Conservation (phyloP, 2,329 filamentous ascomycete genomes). For the Pyrenophora teres region DNA sequence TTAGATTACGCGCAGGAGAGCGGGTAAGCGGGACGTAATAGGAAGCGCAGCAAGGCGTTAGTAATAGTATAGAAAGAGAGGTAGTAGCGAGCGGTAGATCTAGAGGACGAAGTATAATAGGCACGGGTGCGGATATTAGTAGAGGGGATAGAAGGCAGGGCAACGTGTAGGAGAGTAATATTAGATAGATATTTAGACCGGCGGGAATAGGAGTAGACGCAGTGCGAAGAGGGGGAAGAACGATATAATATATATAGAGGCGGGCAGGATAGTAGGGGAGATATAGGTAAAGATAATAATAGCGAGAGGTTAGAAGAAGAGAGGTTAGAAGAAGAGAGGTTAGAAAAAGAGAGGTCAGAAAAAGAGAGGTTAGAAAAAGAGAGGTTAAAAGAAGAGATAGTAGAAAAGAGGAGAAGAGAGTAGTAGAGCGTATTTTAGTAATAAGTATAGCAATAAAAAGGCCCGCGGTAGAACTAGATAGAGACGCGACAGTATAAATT, state of each 20-base stretch:
- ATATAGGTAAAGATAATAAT: neutral
- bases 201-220: constrained; percentile 2
- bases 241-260: too few relatives aligned
- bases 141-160: neutral
- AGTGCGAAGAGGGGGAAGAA: constrained; percentile 6
- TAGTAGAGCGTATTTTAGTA: too few relatives aligned
- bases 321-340: constrained; percentile 1
- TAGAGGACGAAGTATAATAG: too few relatives aligned
- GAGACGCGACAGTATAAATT: constrained; percentile 10
- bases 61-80: constrained; percentile 6
- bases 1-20: constrained; percentile 16
- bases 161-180: constrained; percentile 7
- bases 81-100: too few relatives aligned
- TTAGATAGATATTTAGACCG: too few relatives aligned
- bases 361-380: constrained; percentile 8
- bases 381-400: constrained; percentile 6
- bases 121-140: too few relatives aligned
- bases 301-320: too few relatives aligned
- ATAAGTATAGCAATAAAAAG: too few relatives aligned
- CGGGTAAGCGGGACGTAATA: constrained; percentile 4
- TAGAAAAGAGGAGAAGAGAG: too few relatives aligned
- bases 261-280: neutral
- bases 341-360: constrained; percentile 6
- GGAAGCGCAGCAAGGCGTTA: constrained; percentile 7
- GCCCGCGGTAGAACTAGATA: constrained; percentile 6